Base-by-base conservation (phyloP, 1,139 yeast genomes). In the Zygoascus hellenicus region DNA sequence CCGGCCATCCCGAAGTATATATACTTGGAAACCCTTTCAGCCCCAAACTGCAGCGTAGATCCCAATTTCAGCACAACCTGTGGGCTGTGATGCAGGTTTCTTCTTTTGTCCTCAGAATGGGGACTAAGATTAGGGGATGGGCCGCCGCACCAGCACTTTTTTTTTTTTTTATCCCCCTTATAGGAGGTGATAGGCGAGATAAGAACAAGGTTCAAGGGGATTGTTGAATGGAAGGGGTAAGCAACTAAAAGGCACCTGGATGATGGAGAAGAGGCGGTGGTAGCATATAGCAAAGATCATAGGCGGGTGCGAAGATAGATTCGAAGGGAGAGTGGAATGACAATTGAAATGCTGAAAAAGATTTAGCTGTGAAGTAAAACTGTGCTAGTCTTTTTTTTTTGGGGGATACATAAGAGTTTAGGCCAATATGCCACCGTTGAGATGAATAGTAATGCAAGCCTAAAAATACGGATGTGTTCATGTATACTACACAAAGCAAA, bases 191-290 rank as follows among this genome's bases (percentile, higher is more conserved):
- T 36, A 36, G 16, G 29, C 39, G 39, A 36, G 39, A 36, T 36
- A 36, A 36, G 39, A 36, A 36, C 39, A 17, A 36, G 39, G 39
- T 36, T 36, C 39, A 36, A 36, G 39, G 39, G 30, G 39, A 11
- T 5, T 22, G 4, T 31, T 31, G 34, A 9, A 31, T 31, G 13
- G 34, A 31, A 31, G 15, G 15, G 34, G 15, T 31, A n/a, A 31
- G 13, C 15, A 31, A 31, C 34, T n/a, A 11, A 16, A 16, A 16
- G 22, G 7, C 22, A 35, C 5, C n/a, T n/a, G 22, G 17, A 35
- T n/a, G 38, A 13, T n/a, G 19, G 11, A 35, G 19, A 35, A 35
- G 5, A 16, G n/a, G n/a, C n/a, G n/a, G 16, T 6, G 16, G 16
- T n/a, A 35, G 13, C 16, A 35, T 15, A 5, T 14, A 11, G 22